Base-by-base conservation (phyloP, 805 yeast species). In the Teunomyces tritomae region DNA sequence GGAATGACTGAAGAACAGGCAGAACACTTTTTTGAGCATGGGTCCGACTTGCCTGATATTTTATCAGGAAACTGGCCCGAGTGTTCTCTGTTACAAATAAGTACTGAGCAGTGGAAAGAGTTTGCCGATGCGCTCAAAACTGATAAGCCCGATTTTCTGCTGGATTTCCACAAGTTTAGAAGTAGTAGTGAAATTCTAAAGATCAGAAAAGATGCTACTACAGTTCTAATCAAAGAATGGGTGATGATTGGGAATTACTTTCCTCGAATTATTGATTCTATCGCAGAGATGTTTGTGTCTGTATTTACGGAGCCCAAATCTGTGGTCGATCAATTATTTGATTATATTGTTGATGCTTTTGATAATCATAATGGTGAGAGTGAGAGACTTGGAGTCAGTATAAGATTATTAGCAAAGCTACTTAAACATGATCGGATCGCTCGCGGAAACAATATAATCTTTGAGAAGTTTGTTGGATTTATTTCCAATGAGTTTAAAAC, bases 401-500 rank as follows among this genome's bases (percentile, higher is more conserved):
- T 56, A 20, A 52, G 53, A 30, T 39, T 58, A 10, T 46, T 59
- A 2, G 44, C 52, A 8, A 32, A 45, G 14, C 35, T 52, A 5
- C 44, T 59, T 10, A 52, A 47, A 26, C 48, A 52, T 39, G 61
- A 56, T 11, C 39, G 39, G 17, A 46, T 39, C 13, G 47, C 51
- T 10, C 40, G 39, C 5, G 26, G 29, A 14, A 46, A 49, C 9
- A 35, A 46, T 32, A 45, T 41, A 2, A 46, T 56, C 7, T 60
- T 62, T 47, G 70, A 68, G 6, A 58, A 61, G 6, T 74, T 78
- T 47, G 50, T 74, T 3, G 42, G 54, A 0, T 71, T 70, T 30
- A 57, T 82, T 28, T 57, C 66, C 9, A 62, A 57, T 1, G 66
- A 68, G 2, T 50, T 81, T 8, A 49, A 43, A 7, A 32, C 34